Evolutionary conservation across 2,329 filamentous ascomycete genomes (phyloP), one percentile per base, ranked within the genome.

Genomic region (Chrysoporthe deuterocubensis): DNA sequence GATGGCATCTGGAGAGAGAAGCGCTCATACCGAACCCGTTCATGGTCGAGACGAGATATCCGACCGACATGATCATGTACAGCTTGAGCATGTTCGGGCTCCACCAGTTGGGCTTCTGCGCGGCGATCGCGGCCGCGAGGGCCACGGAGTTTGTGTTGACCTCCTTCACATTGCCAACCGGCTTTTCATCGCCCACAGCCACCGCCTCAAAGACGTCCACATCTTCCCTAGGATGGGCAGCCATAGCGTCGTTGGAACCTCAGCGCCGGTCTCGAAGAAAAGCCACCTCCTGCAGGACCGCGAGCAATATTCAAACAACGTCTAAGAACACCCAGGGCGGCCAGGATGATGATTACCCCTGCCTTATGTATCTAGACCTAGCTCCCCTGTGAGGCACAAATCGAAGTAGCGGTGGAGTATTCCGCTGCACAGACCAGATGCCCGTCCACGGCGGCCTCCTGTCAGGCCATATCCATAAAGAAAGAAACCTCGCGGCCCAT

Each of bases 11-110:
- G 42, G 40, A 16, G 34, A 13, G 42, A 32, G 7, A 32, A 18
- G 46, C 1, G 8, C 18, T 8, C 61, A n/a, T 71, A 77, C 75
- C 75, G 70, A 85, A 88, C 40, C 86, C 86, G 74, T 87, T 87
- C 80, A 84, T 83, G 9, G 83, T 86, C 34, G 82, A 84, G 69
- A 81, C 77, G 14, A 81, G 72, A 67, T 81, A 81, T 18, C 78
- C 77, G 62, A 81, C 70, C 2, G 70, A 74, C 78, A 81, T 80
- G 71, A 81, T 79, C 3, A 75, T 66, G 71, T 79, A 81, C 11
- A 81, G 71, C 2, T 72, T 72, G 11, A 81, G 65, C 78, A 80
- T 80, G 69, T 72, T 75, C 9, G 69, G 67, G 1, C 77, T 78
- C 68, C 75, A 74, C 7, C 76, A 71, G 42, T 73, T 76, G 5